Percentiles rank a stretch among this genome's conserved stretches.
These are phyloP conservation scores for Colletotrichum simmondsii DNA, from an alignment of 2,329 filamentous ascomycete species.

Conservation along the genomic window DNA sequence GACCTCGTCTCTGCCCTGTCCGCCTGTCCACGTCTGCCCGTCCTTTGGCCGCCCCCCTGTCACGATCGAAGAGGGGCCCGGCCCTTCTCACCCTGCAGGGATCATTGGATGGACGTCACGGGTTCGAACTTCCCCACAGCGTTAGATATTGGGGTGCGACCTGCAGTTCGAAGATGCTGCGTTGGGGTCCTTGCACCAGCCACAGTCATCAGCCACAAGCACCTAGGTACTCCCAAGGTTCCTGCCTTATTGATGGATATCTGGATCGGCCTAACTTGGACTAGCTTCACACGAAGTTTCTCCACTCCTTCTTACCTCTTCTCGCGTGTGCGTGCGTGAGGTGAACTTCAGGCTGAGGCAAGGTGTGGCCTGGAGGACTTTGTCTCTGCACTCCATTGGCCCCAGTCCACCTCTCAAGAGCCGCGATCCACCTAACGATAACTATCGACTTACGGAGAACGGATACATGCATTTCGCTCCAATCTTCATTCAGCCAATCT, in stretches of 20 bases:
- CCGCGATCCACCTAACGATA: not conserved
- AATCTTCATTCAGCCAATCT: slow-evolving; percentile 12
- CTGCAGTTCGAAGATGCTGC: not conserved
- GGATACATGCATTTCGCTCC: not conserved
- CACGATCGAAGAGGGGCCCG: slow-evolving; percentile 22
- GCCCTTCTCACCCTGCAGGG: slow-evolving; percentile 16
- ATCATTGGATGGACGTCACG: slow-evolving; percentile 27
- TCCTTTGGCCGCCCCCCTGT: slow-evolving; percentile 9
- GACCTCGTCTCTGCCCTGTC: slow-evolving; percentile 12
- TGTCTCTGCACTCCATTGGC: not conserved
- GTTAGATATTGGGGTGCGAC: not conserved
- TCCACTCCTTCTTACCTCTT: not conserved
- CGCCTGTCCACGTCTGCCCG: slow-evolving; percentile 1
- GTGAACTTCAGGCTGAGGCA: slow-evolving; percentile 26
- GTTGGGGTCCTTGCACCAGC: not conserved
- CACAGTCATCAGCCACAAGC: not conserved
- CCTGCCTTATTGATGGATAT: too few relatives aligned
- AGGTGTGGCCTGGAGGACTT: not conserved
- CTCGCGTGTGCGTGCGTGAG: not conserved
- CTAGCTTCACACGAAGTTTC: not conserved
- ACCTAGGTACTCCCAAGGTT: not conserved
- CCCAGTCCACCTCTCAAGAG: not conserved
- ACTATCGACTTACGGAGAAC: not conserved
- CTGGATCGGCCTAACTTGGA: not conserved
- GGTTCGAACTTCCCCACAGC: slow-evolving; percentile 20